These are phyloP conservation scores for Babesia ovis DNA, from an alignment of 169 alveolate genomes.

Conservation along the genomic window DNA sequence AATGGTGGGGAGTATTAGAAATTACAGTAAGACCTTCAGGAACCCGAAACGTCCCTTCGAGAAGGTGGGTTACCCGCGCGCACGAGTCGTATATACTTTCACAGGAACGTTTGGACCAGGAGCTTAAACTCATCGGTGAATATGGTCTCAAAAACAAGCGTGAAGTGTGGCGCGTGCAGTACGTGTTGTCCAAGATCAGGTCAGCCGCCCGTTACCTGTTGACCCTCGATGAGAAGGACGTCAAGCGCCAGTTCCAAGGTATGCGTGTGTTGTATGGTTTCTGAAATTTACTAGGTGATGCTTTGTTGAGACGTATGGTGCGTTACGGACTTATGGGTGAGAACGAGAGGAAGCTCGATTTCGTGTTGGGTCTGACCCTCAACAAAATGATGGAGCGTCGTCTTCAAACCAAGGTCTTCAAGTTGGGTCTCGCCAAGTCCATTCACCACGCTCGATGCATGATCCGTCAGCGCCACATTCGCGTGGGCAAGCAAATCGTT, in stretches of 20 bases:
- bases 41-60: slow-evolving; percentile 95
- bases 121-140: slow-evolving; percentile 96
- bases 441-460: slow-evolving; percentile 99
- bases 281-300: slow-evolving; percentile 84
- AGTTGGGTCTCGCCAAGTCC: slow-evolving; percentile 94
- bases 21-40: slow-evolving; percentile 87
- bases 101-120: slow-evolving; percentile 92
- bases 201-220: slow-evolving; percentile 98
- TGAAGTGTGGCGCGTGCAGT: slow-evolving; percentile 98
- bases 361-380: slow-evolving; percentile 96
- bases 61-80: slow-evolving; percentile 77
- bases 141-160: slow-evolving; percentile 99
- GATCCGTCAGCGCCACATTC: slow-evolving; percentile 97
- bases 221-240: slow-evolving; percentile 96
- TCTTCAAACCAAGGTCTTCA: slow-evolving; percentile 97
- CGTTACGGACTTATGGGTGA: slow-evolving; percentile 96
- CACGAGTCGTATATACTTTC: background rate
- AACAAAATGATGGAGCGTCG: slow-evolving; percentile 98
- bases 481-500: slow-evolving; percentile 98
- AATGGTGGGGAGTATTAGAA: slow-evolving; percentile 86
- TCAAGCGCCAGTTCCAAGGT: slow-evolving; percentile 94
- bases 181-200: slow-evolving; percentile 96
- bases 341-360: slow-evolving; percentile 96
- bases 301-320: slow-evolving; percentile 98
- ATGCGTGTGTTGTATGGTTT: slow-evolving; percentile 49